Evolutionary conservation across 192 early-diverging fungal species (phyloP), one percentile per base, ranked within the genome.

Genomic region (Gorgonomyces haynaldii): DNA sequence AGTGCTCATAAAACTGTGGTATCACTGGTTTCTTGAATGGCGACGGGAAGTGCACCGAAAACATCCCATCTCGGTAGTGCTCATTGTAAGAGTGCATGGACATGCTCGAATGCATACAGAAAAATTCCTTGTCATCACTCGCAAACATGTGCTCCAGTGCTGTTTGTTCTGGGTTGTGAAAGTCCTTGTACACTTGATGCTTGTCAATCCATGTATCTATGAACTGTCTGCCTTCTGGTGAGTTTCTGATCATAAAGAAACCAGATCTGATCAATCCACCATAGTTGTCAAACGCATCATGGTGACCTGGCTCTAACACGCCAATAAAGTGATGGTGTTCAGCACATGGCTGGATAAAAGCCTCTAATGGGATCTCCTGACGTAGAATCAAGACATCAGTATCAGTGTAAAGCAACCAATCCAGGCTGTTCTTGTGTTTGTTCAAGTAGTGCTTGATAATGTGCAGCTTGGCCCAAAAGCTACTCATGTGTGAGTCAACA

Each of bases 331-430:
- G 21, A 4, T 41, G 39, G 8, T 41, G 5, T 23, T 17, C 20
- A 5, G 16, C 24, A 23, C 20, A 17, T 23, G 20, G 20, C 6
- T 7, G 10, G 8, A 41, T 4, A 17, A 17, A 41, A 22, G 20
- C 17, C 4, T 41, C 39, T 4, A 16, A 17, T 23, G 24, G 24
- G 4, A 22, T 23, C 3, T 4, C 4, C 8, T 41, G 20, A 13
- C 19, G 20, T 6, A 41, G 10, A 41, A 41, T 23, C 20, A 46
- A 13, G 3, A 46, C 45, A 13, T 46, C 45, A 29, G 24, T 46
- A 36, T 46, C 45, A 9, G 45, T 46, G 26, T 28, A 46, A 21
- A 46, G 12, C 25, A 46, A 15, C 45, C 45, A 46, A 7, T 46
- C 25, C 3, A 22, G 24, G 2, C 45, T 22, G n/a, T n/a, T n/a